Percentiles rank a stretch among this genome's conserved stretches.
Conservation (phyloP, 2,329 filamentous ascomycete genomes). For the Cytospora piceicola region DNA sequence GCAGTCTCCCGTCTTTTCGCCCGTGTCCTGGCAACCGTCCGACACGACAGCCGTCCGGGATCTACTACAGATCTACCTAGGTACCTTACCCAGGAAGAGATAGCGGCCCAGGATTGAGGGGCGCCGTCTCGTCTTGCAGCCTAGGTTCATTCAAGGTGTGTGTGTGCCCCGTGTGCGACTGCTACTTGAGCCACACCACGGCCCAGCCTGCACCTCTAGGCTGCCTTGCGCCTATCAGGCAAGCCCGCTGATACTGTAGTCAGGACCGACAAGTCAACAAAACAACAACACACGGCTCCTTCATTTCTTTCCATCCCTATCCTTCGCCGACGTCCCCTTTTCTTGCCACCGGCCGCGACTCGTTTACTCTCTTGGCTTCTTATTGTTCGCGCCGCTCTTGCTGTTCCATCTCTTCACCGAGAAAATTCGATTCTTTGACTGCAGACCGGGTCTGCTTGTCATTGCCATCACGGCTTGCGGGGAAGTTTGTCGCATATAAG, state of each 20-base stretch:
- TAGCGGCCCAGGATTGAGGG: conserved; percentile 1
- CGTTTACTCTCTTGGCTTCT: neutral
- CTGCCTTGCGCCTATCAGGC: conserved; percentile 17
- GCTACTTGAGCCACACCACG: conserved; percentile 3
- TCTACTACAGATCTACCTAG: neutral
- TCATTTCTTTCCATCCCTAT: conserved; percentile 14
- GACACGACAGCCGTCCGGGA: conserved; percentile 4
- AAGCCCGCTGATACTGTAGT: conserved; percentile 20
- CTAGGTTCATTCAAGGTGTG: neutral
- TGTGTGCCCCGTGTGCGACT: neutral
- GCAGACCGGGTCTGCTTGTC: conserved; percentile 5
- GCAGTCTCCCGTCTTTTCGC: conserved; percentile 3
- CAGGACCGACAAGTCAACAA: conserved; percentile 21
- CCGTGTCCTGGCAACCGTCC: conserved; percentile 9
- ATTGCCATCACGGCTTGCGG: neutral
- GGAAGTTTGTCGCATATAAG: conserved; percentile 3
- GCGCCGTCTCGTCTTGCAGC: neutral
- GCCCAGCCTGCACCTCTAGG: conserved; percentile 17
- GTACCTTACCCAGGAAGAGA: conserved; percentile 1
- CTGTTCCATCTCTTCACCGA: conserved; percentile 11
- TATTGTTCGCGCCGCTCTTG: conserved; percentile 5
- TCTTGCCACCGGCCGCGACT: conserved; percentile 14
- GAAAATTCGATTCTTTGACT: neutral
- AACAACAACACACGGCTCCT: conserved; percentile 21
- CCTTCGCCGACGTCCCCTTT: neutral